Evolutionary conservation across 192 early-diverging fungal genomes (phyloP).

Genomic region (Linnemannia elongata): DNA sequence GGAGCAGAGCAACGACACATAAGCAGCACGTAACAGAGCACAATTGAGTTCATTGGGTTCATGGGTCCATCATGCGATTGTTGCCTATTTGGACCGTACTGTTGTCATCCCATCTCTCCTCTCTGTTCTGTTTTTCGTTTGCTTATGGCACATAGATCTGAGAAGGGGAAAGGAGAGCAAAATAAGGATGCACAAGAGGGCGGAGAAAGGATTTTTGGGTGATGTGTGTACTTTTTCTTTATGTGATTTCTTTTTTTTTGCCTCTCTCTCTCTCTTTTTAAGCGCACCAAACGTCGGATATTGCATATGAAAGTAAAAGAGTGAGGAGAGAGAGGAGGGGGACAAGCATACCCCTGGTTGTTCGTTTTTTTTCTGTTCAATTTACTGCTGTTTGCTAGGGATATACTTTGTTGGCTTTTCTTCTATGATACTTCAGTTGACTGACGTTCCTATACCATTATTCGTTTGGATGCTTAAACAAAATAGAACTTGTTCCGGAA

Average conservation of each 20-base stretch:
- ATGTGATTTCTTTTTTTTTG: background rate
- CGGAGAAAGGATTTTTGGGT: background rate
- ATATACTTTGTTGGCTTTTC: no score
- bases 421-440: background rate
- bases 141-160: constrained; percentile 45
- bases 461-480: constrained; percentile 1
- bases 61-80: constrained; percentile 9
- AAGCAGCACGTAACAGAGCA: background rate
- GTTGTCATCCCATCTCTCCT: background rate
- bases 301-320: background rate
- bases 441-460: constrained; percentile 17
- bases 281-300: background rate
- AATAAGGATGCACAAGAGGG: background rate
- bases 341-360: background rate
- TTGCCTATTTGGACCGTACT: background rate
- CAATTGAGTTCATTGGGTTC: background rate
- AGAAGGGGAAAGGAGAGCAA: constrained; percentile 1
- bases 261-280: background rate
- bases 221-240: background rate
- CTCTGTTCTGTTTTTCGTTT: background rate
- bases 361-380: background rate
- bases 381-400: background rate
- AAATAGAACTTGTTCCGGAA: constrained; percentile 65
- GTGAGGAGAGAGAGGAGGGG: background rate
- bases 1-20: background rate